Conservation (phyloP, 495 filamentous ascomycete genomes). For the Penicillium parvum region DNA sequence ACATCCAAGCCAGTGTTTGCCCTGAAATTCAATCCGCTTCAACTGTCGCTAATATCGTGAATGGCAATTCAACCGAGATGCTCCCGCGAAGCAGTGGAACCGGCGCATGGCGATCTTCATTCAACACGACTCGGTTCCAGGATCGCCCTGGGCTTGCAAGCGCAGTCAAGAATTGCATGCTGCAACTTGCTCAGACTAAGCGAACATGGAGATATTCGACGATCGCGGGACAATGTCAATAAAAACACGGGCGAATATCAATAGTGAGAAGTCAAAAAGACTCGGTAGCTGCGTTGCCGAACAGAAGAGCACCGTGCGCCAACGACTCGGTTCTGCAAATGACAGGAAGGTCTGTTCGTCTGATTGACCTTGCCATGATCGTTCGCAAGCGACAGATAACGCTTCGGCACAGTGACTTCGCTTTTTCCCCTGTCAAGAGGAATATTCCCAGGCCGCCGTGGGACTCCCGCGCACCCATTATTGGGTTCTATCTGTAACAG, state of each 20-base stretch:
- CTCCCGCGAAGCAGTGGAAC: constrained; percentile 1
- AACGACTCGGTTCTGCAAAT: background rate
- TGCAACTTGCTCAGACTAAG: background rate
- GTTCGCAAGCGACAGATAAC: constrained; percentile 1
- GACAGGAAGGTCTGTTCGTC: background rate
- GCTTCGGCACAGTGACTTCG: background rate
- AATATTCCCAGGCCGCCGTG: background rate
- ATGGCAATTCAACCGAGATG: background rate
- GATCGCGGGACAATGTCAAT: background rate
- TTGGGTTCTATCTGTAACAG: background rate
- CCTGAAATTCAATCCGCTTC: no score
- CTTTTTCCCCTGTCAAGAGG: background rate
- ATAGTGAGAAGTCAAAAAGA: no score
- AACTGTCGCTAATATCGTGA: no score
- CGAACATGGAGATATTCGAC: background rate
- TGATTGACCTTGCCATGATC: background rate
- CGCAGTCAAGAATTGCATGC: background rate
- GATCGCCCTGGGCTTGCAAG: background rate
- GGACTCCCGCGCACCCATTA: background rate
- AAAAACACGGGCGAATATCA: no score
- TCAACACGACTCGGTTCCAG: background rate
- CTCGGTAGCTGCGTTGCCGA: no score
- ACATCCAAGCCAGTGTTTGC: no score
- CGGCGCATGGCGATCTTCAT: constrained; percentile 5
- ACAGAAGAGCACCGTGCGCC: background rate